Percentiles rank a stretch among this genome's conserved stretches.
Conservation (phyloP, 2,329 filamentous ascomycete genomes). For the Dothistroma pini region DNA sequence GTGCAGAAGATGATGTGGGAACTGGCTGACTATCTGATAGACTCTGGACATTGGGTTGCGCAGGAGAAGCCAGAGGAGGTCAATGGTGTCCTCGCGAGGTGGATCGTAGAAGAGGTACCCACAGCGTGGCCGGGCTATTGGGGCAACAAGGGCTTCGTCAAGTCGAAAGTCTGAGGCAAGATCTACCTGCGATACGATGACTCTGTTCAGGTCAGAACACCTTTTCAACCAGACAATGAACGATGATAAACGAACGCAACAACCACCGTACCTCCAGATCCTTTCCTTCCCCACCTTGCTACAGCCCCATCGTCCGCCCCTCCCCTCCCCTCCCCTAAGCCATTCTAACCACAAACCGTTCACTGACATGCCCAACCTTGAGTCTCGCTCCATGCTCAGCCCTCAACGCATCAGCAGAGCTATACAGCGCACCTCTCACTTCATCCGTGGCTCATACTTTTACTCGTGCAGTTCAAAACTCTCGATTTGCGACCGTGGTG, state of each 20-base stretch:
- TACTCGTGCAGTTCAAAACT: not conserved
- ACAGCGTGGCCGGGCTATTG: constrained; percentile 24
- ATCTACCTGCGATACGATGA: not conserved
- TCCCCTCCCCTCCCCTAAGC: not conserved
- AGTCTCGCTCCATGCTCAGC: not conserved
- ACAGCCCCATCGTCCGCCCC: not conserved
- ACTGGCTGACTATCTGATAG: constrained; percentile 1
- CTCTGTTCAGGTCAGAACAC: not conserved
- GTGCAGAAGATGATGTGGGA: too few relatives aligned
- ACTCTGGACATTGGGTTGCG: constrained; percentile 28
- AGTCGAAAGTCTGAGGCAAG: constrained; percentile 5
- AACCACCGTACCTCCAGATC: too few relatives aligned
- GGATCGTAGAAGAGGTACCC: constrained; percentile 24
- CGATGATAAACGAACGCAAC: too few relatives aligned
- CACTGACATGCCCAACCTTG: not conserved
- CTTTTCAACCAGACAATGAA: too few relatives aligned
- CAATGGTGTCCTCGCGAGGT: constrained; percentile 25
- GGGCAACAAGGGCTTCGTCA: constrained; percentile 15
- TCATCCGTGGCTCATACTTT: not conserved
- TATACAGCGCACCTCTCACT: not conserved
- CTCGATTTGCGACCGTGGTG: not conserved
- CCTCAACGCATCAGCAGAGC: too few relatives aligned
- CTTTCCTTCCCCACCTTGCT: not conserved
- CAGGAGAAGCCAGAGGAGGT: constrained; percentile 29
- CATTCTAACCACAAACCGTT: not conserved